A percentile compares a stretch with the other conserved stretches of the same genome.
Evolutionary conservation across 2,329 filamentous ascomycete species (phyloP).

Genomic region (Fusarium oligoseptatum): DNA sequence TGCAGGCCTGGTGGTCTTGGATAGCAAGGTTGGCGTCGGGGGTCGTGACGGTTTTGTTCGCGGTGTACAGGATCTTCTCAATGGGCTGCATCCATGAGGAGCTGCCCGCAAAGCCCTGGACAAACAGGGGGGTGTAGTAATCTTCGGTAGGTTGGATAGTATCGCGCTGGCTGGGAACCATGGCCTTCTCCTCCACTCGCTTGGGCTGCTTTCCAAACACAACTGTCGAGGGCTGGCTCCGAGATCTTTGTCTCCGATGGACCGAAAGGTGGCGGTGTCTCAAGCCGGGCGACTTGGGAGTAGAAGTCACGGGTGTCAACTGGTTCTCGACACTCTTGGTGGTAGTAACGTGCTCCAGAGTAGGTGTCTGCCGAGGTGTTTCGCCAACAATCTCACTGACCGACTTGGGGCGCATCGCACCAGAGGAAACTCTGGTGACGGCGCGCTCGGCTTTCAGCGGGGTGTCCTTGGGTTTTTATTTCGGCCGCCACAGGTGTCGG

Average conservation of each 20-base stretch:
- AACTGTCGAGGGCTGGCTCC: constrained; percentile 79
- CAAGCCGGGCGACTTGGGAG: constrained; percentile 58
- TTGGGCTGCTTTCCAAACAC: constrained; percentile 79
- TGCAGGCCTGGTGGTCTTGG: constrained; percentile 88
- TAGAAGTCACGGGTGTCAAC: constrained; percentile 58
- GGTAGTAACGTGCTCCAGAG: constrained; percentile 51
- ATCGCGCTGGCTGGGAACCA: constrained; percentile 58
- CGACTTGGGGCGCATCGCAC: constrained; percentile 78
- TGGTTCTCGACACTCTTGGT: constrained; percentile 51
- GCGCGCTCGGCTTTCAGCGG: constrained; percentile 61
- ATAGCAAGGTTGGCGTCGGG: constrained; percentile 86
- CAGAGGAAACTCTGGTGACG: constrained; percentile 78
- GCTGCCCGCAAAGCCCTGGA: constrained; percentile 68
- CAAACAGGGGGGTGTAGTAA: constrained; percentile 74
- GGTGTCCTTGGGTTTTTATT: constrained; percentile 32
- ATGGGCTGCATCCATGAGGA: constrained; percentile 72
- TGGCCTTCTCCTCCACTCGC: constrained; percentile 61
- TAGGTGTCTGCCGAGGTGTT: constrained; percentile 56
- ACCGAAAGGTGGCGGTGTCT: constrained; percentile 46
- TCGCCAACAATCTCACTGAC: constrained; percentile 79
- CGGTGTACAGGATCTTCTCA: constrained; percentile 81
- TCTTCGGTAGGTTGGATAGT: constrained; percentile 66
- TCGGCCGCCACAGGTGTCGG: constrained; percentile 17
- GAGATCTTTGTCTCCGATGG: constrained; percentile 69
- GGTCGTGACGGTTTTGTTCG: constrained; percentile 91